These are phyloP conservation scores for Chrysanthemum makinoi DNA, from an alignment of 129 eudicot species.

Conservation along the genomic window DNA sequence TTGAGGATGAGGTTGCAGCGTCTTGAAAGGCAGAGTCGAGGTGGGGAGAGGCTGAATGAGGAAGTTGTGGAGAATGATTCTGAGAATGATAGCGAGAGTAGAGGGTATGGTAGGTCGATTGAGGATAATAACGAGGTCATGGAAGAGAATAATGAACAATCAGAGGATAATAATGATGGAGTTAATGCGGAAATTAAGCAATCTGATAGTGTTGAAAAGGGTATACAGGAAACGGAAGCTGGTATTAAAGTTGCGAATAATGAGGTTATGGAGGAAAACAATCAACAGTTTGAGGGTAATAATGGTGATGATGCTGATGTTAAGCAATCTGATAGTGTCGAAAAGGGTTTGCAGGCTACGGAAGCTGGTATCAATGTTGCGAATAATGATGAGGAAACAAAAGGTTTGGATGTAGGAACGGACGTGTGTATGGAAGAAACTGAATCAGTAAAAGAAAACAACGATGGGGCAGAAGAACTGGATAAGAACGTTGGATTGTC, in stretches of 20 bases:
- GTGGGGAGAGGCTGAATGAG: slow-evolving; percentile 40
- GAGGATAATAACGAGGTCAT: slow-evolving; percentile 31
- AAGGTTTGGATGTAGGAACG: neutral
- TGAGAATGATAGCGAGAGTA: slow-evolving; percentile 53
- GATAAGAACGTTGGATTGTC: slow-evolving; percentile 2
- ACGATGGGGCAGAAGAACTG: slow-evolving; percentile 13
- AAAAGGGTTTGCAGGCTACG: no score
- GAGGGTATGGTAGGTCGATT: slow-evolving; percentile 31
- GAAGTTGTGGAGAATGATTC: slow-evolving; percentile 77
- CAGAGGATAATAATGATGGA: slow-evolving; percentile 26
- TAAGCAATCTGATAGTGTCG: no score
- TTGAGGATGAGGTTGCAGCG: slow-evolving; percentile 72
- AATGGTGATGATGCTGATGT: no score
- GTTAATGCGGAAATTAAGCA: slow-evolving; percentile 21
- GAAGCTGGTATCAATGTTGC: neutral
- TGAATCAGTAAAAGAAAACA: neutral
- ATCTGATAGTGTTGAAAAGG: slow-evolving; percentile 20
- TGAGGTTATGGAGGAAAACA: no score
- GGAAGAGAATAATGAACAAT: slow-evolving; percentile 23
- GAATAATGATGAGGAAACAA: neutral
- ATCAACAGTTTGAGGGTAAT: no score
- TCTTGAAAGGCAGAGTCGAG: slow-evolving; percentile 51
- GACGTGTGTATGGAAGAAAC: slow-evolving; percentile 24
- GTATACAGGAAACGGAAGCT: neutral
- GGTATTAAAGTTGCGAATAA: no score